These are phyloP conservation scores for Breynia disticha DNA, from an alignment of 441 rosid genomes.

Conservation along the genomic window DNA sequence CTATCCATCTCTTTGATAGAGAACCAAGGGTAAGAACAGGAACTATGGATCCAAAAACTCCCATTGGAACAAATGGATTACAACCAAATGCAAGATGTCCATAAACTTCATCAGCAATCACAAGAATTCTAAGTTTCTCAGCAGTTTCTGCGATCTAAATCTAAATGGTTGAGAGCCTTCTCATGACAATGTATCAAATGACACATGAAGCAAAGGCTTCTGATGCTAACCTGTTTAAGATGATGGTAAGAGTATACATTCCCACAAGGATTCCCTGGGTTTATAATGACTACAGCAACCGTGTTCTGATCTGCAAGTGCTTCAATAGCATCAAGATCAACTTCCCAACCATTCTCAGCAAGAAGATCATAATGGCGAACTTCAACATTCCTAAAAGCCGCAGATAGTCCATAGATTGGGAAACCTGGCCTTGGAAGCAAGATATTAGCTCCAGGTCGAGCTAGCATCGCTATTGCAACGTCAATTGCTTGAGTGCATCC, in stretches of 20 bases:
- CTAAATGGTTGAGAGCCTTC: neutral
- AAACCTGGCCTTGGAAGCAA: slow-evolving; percentile 85
- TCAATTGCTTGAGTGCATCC: slow-evolving; percentile 95
- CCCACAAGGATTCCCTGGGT: slow-evolving; percentile 95
- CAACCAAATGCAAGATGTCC: slow-evolving; percentile 77
- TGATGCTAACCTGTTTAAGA: slow-evolving; percentile 52
- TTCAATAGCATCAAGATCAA: slow-evolving; percentile 57
- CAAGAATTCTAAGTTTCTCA: slow-evolving; percentile 43
- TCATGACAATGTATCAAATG: too few relatives aligned
- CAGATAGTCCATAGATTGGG: slow-evolving; percentile 74
- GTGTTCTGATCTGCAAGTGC: slow-evolving; percentile 65
- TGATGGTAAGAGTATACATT: slow-evolving; percentile 68
- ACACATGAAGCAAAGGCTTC: neutral
- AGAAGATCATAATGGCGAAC: slow-evolving; percentile 74
- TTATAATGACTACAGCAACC: slow-evolving; percentile 64
- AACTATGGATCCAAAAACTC: slow-evolving; percentile 59
- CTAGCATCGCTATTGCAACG: slow-evolving; percentile 69
- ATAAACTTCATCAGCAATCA: slow-evolving; percentile 89
- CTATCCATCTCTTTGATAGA: slow-evolving; percentile 88
- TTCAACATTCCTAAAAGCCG: slow-evolving; percentile 56
- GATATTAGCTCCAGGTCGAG: slow-evolving; percentile 65
- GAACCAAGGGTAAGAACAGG: slow-evolving; percentile 85
- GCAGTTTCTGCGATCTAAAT: slow-evolving; percentile 69
- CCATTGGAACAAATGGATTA: slow-evolving; percentile 83
- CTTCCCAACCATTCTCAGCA: slow-evolving; percentile 77